Percentiles rank a stretch among this genome's conserved stretches.
Conservation (phyloP, 2,329 filamentous ascomycete species). For the Didymella keratinophila region DNA sequence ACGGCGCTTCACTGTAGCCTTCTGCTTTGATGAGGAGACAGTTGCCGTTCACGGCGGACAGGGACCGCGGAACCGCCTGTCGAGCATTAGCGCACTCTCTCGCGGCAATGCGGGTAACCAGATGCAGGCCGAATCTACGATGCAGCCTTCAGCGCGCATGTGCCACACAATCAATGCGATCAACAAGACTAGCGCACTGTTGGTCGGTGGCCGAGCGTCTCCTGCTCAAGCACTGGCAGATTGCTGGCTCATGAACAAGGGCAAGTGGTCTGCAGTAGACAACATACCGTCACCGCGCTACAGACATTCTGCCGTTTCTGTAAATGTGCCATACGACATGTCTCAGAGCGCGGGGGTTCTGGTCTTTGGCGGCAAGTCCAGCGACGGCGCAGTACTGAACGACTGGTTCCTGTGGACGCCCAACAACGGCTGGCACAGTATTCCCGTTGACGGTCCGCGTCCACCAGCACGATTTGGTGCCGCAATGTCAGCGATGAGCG, state of each 20-base stretch:
- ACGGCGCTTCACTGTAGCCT: conserved; percentile 53
- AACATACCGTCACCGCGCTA: conserved; percentile 76
- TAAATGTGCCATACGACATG: conserved; percentile 53
- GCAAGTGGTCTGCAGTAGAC: conserved; percentile 69
- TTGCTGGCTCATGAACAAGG: conserved; percentile 75
- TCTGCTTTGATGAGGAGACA: conserved; percentile 39
- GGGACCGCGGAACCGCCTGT: conserved; percentile 58
- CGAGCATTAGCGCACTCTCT: conserved; percentile 53
- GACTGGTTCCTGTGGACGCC: conserved; percentile 57
- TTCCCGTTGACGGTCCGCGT: conserved; percentile 48
- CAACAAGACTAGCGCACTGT: conserved; percentile 64
- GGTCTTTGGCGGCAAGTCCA: conserved; percentile 57
- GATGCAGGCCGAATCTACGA: conserved; percentile 44
- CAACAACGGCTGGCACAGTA: conserved; percentile 60
- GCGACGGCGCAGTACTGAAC: conserved; percentile 52
- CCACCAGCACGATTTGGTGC: conserved; percentile 65
- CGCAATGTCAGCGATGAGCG: conserved; percentile 57
- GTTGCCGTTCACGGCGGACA: conserved; percentile 56
- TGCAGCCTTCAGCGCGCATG: conserved; percentile 58
- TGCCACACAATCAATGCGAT: conserved; percentile 80
- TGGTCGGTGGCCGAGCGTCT: conserved; percentile 81
- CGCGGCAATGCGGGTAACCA: conserved; percentile 25
- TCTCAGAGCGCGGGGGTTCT: conserved; percentile 54
- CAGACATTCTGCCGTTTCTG: conserved; percentile 71
- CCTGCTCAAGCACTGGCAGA: conserved; percentile 73